Percentiles rank a stretch among this genome's conserved stretches.
phyloP scores from a whole-genome alignment of 2,329 filamentous ascomycete genomes.

The Aotearoamyces nothofagi region DNA sequence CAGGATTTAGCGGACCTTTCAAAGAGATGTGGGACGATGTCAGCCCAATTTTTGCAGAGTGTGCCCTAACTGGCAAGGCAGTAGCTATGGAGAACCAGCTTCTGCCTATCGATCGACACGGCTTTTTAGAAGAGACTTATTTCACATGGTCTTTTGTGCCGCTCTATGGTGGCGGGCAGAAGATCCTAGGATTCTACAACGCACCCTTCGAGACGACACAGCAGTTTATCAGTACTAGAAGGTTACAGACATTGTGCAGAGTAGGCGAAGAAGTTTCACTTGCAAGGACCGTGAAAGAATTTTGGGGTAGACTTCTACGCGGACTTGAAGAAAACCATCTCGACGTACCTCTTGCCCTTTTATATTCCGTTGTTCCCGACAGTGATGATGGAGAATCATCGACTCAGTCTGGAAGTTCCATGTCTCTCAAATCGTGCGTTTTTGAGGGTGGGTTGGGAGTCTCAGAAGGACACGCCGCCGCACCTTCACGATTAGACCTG shows the following conservation, averaged over 20 bases:
- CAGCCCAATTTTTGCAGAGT: slow-evolving; percentile 50
- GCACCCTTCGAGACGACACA: slow-evolving; percentile 68
- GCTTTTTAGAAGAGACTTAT: slow-evolving; percentile 63
- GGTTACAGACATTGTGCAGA: slow-evolving; percentile 63
- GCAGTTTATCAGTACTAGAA: slow-evolving; percentile 57
- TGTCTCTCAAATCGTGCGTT: slow-evolving; percentile 45
- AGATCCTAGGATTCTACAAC: slow-evolving; percentile 63
- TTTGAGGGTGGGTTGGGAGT: slow-evolving; percentile 61
- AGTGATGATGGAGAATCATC: slow-evolving; percentile 60
- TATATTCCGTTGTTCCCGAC: slow-evolving; percentile 63
- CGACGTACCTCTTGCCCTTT: slow-evolving; percentile 60
- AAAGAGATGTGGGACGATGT: slow-evolving; percentile 60
- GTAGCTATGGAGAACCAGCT: slow-evolving; percentile 71
- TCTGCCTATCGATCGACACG: slow-evolving; percentile 53
- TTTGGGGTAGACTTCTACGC: slow-evolving; percentile 54
- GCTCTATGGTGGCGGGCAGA: slow-evolving; percentile 55
- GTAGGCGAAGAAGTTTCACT: slow-evolving; percentile 59
- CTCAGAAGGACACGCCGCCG: slow-evolving; percentile 43
- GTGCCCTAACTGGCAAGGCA: slow-evolving; percentile 53
- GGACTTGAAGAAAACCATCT: slow-evolving; percentile 58
- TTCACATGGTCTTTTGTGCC: slow-evolving; percentile 75
- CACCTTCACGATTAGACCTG: slow-evolving; percentile 48
- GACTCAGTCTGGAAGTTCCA: slow-evolving; percentile 48
- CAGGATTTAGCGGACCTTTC: too few species aligned
- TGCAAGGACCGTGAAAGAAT: slow-evolving; percentile 53